Conservation (phyloP, 1,284 basidiomycete genomes). For the Ceraceosorus guamensis region DNA sequence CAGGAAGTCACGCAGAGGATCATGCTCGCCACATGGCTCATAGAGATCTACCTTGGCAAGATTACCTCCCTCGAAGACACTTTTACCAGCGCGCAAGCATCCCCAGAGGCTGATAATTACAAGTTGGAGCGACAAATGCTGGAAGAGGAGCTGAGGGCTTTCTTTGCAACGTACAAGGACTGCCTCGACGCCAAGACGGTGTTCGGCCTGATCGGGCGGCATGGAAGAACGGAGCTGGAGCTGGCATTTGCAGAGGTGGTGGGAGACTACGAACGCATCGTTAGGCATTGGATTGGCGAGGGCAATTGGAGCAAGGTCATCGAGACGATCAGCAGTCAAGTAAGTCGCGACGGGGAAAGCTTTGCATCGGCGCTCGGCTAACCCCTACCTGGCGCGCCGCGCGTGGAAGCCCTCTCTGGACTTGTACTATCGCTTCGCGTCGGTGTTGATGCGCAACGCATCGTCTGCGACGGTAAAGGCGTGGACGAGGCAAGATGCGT, state of each 20-base stretch:
- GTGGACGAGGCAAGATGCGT: conserved; percentile 72
- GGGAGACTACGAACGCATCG: conserved; percentile 73
- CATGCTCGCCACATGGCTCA: conserved; percentile 97
- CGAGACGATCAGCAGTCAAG: conserved; percentile 62
- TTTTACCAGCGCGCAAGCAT: conserved; percentile 64
- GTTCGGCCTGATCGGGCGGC: conserved; percentile 85
- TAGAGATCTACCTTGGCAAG: conserved; percentile 93
- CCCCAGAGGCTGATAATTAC: conserved; percentile 78
- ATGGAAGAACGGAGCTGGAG: conserved; percentile 86
- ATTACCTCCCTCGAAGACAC: conserved; percentile 92
- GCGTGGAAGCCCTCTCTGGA: conserved; percentile 62
- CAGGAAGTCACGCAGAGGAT: conserved; percentile 78
- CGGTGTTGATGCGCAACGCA: conserved; percentile 75
- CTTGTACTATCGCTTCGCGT: conserved; percentile 85
- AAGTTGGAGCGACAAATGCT: conserved; percentile 71
- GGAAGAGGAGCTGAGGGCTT: conserved; percentile 85
- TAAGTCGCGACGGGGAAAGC: too few species aligned
- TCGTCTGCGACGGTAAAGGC: conserved; percentile 84
- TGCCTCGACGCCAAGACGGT: conserved; percentile 70
- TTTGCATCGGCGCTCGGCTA: too few species aligned
- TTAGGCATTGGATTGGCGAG: conserved; percentile 86
- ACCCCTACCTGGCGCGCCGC: too few species aligned
- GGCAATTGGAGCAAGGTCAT: conserved; percentile 88
- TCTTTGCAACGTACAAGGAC: conserved; percentile 86
- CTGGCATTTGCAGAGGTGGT: conserved; percentile 78